These are phyloP conservation scores for Lepidium campestre DNA, from an alignment of 441 rosid species.

Conservation along the genomic window DNA sequence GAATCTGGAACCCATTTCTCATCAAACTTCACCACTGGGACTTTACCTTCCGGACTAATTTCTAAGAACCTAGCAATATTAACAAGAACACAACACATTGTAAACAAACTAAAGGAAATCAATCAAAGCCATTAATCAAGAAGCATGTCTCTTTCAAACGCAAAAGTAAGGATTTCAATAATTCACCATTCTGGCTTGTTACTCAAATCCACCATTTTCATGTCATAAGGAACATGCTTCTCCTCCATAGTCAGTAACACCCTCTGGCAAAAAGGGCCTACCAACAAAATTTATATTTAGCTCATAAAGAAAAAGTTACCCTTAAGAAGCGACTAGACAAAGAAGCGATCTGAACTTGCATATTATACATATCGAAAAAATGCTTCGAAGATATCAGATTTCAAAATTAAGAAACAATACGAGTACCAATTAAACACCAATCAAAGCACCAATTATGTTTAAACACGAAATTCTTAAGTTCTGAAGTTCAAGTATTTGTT, in stretches of 20 bases:
- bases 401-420: no score
- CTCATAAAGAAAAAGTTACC: neutral
- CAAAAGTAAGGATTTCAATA: neutral
- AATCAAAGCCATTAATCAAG: neutral
- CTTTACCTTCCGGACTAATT: slow-evolving; percentile 87
- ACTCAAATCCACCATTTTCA: slow-evolving; percentile 74
- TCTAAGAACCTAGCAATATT: slow-evolving; percentile 60
- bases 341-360: neutral
- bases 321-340: neutral
- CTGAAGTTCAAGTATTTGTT: neutral
- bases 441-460: neutral
- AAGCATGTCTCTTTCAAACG: neutral
- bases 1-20: slow-evolving; percentile 94
- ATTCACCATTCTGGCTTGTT: slow-evolving; percentile 91
- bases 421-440: neutral
- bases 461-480: neutral
- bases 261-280: slow-evolving; percentile 91
- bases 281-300: slow-evolving; percentile 5
- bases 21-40: slow-evolving; percentile 74
- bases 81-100: neutral
- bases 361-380: neutral
- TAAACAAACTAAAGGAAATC: neutral
- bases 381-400: no score
- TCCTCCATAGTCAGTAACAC: slow-evolving; percentile 86
- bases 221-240: slow-evolving; percentile 76